Evolutionary conservation across 441 rosid genomes (phyloP), one percentile per base, ranked within the genome.

Genomic region (Pelargonium cotyledonis): DNA sequence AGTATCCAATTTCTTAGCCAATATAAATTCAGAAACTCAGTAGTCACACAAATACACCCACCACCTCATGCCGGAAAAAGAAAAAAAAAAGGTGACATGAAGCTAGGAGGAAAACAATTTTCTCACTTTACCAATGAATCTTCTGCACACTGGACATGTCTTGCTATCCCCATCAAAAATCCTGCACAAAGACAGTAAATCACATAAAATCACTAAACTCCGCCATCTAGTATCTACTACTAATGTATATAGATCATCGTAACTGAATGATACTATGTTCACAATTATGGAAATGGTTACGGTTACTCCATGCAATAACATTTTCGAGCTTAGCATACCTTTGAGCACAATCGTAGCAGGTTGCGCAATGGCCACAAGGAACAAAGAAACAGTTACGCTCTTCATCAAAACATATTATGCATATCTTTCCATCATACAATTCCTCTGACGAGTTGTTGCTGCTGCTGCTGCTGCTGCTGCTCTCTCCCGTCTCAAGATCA

Each of bases 291-390:
- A n/a, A n/a, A n/a, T n/a, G n/a, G n/a, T n/a, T n/a, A 69, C 40
- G 18, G 58, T 15, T 14, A 18, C 2, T 14, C 35, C 44, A 65
- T 0, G 7, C 3, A 15, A 5, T 2, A 66, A 1, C 8, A 7
- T 3, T 2, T 0, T 12, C 16, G 19, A 10, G 26, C 41, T 10
- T 29, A n/a, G 8, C 35, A 7, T 75, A 80, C 84, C 84, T 78
- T 68, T 69, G 72, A 49, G 77, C 81, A 66, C 84, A 81, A 49
- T 66, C 69, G 47, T 69, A 67, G 75, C 84, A 78, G 31, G 84
- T 81, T 10, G 84, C 84, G 64, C 78, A 76, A 65, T 81, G 84
- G 18, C 81, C 81, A 21, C 84, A 81, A 0, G 84, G 84, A 40
- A 81, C 84, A 68, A 81, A 73, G 84, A 76, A 81, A 46, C 81